A percentile compares a stretch with the other conserved stretches of the same genome.
phyloP scores from a whole-genome alignment of 2,329 filamentous ascomycete species.

The Drechslera avenae region DNA sequence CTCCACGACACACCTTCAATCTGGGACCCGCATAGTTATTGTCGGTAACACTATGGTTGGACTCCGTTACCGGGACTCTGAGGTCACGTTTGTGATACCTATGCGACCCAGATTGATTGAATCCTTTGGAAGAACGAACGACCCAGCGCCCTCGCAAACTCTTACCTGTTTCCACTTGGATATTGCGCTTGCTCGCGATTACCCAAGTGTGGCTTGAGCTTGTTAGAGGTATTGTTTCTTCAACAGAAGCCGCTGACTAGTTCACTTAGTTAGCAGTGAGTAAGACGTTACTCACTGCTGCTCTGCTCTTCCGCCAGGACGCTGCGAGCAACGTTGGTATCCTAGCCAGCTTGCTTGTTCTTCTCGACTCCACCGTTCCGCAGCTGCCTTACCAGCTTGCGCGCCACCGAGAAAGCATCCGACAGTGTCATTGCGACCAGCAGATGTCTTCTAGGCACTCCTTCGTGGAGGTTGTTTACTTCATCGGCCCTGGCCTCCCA shows the following conservation, averaged over 20 bases:
- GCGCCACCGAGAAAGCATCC: background rate
- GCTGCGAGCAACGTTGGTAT: background rate
- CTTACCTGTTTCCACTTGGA: background rate
- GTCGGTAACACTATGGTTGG: background rate
- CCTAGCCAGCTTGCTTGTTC: background rate
- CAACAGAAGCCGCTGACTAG: background rate
- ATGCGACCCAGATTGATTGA: background rate
- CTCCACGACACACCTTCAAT: no score
- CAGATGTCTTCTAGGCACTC: background rate
- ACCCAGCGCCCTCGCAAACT: no score
- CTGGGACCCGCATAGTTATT: background rate
- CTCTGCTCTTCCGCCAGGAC: background rate
- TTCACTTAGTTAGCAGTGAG: background rate
- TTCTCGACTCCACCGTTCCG: background rate
- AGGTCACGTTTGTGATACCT: background rate
- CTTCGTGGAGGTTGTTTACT: background rate
- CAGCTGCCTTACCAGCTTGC: background rate
- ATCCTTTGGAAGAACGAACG: background rate
- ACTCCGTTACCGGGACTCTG: background rate
- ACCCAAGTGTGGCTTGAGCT: background rate
- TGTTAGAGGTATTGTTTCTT: background rate
- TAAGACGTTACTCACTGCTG: background rate
- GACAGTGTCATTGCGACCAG: background rate
- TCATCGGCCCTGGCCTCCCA: background rate
- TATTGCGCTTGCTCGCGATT: background rate